Evolutionary conservation across 495 filamentous ascomycete genomes (phyloP).

Genomic region (Geopyxis carbonaria): DNA sequence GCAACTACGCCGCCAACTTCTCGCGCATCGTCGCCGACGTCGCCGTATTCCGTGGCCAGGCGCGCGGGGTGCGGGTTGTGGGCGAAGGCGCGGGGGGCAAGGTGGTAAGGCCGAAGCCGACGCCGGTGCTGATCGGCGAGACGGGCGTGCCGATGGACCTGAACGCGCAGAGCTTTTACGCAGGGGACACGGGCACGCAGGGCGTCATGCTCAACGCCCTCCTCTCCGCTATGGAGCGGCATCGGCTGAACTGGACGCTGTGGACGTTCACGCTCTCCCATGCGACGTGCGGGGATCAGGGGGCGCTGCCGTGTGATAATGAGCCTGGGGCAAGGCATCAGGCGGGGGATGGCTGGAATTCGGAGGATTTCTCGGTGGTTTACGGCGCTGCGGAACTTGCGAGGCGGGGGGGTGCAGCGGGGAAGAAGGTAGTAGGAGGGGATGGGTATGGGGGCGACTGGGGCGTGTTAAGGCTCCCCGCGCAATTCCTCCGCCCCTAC

Average conservation of each 20-base stretch:
- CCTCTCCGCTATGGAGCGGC: conserved; percentile 20
- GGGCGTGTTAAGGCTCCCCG: conserved; percentile 11
- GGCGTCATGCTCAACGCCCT: conserved; percentile 19
- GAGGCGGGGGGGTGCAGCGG: conserved; percentile 12
- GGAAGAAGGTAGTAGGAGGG: too few species aligned
- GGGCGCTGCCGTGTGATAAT: conserved; percentile 27
- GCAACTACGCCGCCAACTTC: conserved; percentile 22
- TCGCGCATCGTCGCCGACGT: conserved; percentile 15
- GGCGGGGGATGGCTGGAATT: conserved; percentile 64
- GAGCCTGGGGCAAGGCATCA: conserved; percentile 32
- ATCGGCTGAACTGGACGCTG: conserved; percentile 20
- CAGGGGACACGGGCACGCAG: conserved; percentile 31
- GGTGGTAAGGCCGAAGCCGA: conserved; percentile 4
- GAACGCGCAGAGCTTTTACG: conserved; percentile 56
- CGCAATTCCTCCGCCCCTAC: conserved; percentile 20
- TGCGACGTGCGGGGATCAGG: conserved; percentile 7
- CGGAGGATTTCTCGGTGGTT: conserved; percentile 56
- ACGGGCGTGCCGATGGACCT: conserved; percentile 68
- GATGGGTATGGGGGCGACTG: conserved; percentile 20
- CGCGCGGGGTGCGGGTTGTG: neutral
- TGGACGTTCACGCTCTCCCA: conserved; percentile 21
- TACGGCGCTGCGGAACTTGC: conserved; percentile 13
- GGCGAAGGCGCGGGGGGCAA: neutral
- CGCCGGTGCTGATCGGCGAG: conserved; percentile 36
- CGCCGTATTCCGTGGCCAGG: conserved; percentile 7